Conservation (phyloP, 495 filamentous ascomycete species). For the Recurvomyces mirabilis region DNA sequence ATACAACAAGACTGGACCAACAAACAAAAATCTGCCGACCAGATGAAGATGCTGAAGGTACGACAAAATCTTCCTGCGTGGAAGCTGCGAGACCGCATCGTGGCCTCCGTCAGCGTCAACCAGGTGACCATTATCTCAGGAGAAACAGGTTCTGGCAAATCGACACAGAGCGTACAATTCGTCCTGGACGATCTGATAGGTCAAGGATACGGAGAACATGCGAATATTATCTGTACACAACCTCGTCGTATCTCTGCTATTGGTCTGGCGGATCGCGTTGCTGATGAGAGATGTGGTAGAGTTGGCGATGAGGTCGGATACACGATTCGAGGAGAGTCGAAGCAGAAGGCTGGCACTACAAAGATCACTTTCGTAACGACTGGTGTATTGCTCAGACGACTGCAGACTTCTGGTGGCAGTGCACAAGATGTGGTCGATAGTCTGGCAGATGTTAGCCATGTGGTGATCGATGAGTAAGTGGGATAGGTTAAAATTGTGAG, state of each 20-base stretch:
- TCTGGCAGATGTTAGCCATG: constrained; percentile 80
- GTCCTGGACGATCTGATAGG: constrained; percentile 84
- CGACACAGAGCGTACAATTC: constrained; percentile 94
- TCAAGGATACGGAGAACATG: constrained; percentile 56
- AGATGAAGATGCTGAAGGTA: constrained; percentile 58
- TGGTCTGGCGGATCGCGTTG: constrained; percentile 85
- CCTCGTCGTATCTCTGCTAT: constrained; percentile 89
- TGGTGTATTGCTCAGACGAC: constrained; percentile 78
- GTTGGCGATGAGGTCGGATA: constrained; percentile 91
- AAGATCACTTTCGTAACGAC: constrained; percentile 95
- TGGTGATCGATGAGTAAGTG: constrained; percentile 96
- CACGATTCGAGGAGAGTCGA: constrained; percentile 85
- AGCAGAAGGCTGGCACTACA: constrained; percentile 51
- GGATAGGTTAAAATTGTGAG: too few relatives aligned
- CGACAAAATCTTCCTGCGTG: constrained; percentile 76
- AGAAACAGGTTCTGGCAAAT: constrained; percentile 94
- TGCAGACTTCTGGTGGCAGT: constrained; percentile 75
- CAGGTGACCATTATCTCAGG: constrained; percentile 94
- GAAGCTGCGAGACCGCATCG: constrained; percentile 64
- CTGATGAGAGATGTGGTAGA: constrained; percentile 70
- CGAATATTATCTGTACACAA: constrained; percentile 95
- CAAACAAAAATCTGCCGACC: constrained; percentile 43
- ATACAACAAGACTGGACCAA: constrained; percentile 43
- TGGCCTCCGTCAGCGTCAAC: constrained; percentile 56
- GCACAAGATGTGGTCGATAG: constrained; percentile 66